These are phyloP conservation scores for Quercus cerris DNA, from an alignment of 306 rosid genomes.

Conservation along the genomic window DNA sequence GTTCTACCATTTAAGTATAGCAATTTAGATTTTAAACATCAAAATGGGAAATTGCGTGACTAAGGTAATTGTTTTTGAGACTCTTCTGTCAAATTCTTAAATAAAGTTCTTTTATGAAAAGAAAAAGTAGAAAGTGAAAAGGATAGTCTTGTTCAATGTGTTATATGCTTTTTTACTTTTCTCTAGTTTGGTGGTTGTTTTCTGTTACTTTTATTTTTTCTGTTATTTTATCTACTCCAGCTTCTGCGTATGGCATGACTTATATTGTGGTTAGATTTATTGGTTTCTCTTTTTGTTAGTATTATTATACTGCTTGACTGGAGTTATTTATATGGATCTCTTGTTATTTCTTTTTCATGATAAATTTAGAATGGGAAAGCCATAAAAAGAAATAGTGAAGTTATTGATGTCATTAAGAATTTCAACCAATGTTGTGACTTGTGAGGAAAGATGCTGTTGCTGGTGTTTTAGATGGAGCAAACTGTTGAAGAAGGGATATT, in stretches of 20 bases:
- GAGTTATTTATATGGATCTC: not conserved
- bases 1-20: conserved; percentile 10
- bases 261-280: not conserved
- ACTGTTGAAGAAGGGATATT: not conserved
- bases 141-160: not conserved
- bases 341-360: not conserved
- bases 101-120: not conserved
- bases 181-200: too few relatives aligned
- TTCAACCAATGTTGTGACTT: too few relatives aligned
- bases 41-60: conserved; percentile 70
- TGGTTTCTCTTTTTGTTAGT: not conserved
- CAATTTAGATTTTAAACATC: conserved; percentile 28
- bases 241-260: not conserved
- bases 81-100: conserved; percentile 5
- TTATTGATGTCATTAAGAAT: not conserved
- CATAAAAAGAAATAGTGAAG: not conserved
- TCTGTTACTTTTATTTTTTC: too few relatives aligned
- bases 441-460: not conserved
- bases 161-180: not conserved
- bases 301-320: not conserved
- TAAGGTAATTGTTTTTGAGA: conserved; percentile 49
- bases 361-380: not conserved
- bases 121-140: not conserved
- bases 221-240: too few relatives aligned
- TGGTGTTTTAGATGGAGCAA: not conserved